Percentiles rank a stretch among this genome's conserved stretches.
phyloP scores from a whole-genome alignment of 768 basidiomycete genomes.

The Rhodotorula paludigena region DNA sequence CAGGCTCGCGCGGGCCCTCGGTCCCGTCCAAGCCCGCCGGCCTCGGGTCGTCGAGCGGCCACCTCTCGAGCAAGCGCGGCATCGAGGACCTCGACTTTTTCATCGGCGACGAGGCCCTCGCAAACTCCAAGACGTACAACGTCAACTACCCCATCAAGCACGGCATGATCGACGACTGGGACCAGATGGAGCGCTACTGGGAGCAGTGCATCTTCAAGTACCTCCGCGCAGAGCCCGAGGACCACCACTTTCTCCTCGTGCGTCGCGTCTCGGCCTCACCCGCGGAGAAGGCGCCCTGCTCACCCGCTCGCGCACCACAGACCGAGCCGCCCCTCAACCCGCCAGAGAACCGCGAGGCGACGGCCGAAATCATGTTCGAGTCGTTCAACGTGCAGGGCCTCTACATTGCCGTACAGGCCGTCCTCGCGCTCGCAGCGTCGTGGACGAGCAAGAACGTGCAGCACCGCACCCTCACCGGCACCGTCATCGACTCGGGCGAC shows the following conservation, averaged over 20 bases:
- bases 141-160: conserved; percentile 95
- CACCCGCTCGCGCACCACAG: conserved; percentile 49
- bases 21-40: conserved; percentile 56
- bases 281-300: background rate
- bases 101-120: conserved; percentile 96
- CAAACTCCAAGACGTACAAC: conserved; percentile 91
- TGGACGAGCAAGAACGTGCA: conserved; percentile 76
- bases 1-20: conserved; percentile 49
- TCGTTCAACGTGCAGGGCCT: conserved; percentile 98
- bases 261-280: conserved; percentile 46
- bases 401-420: conserved; percentile 98
- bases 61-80: conserved; percentile 92
- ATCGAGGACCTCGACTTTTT: conserved; percentile 99
- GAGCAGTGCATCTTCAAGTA: conserved; percentile 99
- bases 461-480: conserved; percentile 55
- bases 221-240: conserved; percentile 94
- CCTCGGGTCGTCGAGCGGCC: conserved; percentile 60
- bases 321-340: conserved; percentile 99
- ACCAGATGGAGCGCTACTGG: conserved; percentile 99
- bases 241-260: conserved; percentile 95
- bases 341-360: conserved; percentile 97
- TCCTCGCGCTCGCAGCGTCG: conserved; percentile 92
- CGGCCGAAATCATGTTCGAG: conserved; percentile 99
- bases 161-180: conserved; percentile 62
- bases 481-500: conserved; percentile 97